Evolutionary conservation across 345 rosid genomes (phyloP), one percentile per base, ranked within the genome.

Genomic region (Moricandia moricandioides): DNA sequence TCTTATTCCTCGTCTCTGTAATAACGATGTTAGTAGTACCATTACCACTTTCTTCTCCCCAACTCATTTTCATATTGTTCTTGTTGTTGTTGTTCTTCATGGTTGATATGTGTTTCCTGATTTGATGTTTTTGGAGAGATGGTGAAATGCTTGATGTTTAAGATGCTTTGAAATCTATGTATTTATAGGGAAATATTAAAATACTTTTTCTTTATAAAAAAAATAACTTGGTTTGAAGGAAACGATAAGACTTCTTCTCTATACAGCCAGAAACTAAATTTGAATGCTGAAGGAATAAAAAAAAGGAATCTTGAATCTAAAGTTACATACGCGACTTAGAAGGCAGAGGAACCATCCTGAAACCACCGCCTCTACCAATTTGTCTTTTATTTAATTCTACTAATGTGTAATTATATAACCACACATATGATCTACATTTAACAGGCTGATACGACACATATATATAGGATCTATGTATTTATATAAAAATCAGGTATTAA

Each of bases 41-140:
- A 43, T 62, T 30, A 63, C 65, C 59, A 63, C 21, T 55, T 33
- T 24, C 65, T 76, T 76, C 39, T 10, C 31, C 7, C 8, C 6
- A 34, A 12, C 6, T 74, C 69, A 30, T 63, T 75, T 58, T 74
- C 71, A 4, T 73, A 65, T 65, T 73, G 79, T 56, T 65, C 10
- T 78, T 68, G 75, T 57, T 73, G 75, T 61, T 75, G 16, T 72
- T 78, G 30, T 54, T 81, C 65, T 7, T 81, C 79, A 62, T 85
- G 30, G 24, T 74, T 9, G 70, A 63, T 39, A 3, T 69, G 47
- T 56, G 14, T 33, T 57, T 57, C 34, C 16, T 33, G 39, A 16
- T 39, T 29, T 62, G 63, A 12, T 51, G 56, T 4, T 62, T 39
- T 62, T 67, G 60, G 52, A 51, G 13, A 47, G 65, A 65, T 0